These are phyloP conservation scores for Hura crepitans DNA, from an alignment of 441 rosid species.

Conservation along the genomic window DNA sequence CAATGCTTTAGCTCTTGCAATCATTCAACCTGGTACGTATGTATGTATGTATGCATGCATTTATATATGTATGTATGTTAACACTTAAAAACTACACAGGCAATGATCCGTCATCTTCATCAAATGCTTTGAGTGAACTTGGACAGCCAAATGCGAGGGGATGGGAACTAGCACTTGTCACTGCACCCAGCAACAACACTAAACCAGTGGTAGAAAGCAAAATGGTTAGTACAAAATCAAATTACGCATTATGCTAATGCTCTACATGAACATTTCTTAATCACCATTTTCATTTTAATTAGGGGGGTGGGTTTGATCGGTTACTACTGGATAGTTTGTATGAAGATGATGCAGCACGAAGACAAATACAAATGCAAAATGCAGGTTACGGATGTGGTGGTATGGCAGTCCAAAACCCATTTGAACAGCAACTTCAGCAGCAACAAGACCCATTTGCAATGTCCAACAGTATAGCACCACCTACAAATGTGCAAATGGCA, in stretches of 20 bases:
- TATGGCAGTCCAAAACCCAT: constrained; percentile 42
- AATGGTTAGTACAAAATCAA: constrained; percentile 35
- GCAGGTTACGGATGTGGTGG: constrained; percentile 71
- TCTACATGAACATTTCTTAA: no score
- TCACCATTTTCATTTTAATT: no score
- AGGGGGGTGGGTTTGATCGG: constrained; percentile 88
- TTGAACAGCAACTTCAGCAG: constrained; percentile 34
- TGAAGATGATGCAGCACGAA: constrained; percentile 70
- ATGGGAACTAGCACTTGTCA: constrained; percentile 85
- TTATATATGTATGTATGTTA: no score
- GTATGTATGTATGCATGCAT: no score
- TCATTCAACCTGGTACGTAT: constrained; percentile 58
- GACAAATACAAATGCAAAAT: constrained; percentile 63
- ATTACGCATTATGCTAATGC: neutral
- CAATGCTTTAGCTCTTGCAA: constrained; percentile 94
- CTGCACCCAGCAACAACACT: constrained; percentile 50
- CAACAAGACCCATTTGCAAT: constrained; percentile 61
- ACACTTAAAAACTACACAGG: no score
- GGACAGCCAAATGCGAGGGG: constrained; percentile 43
- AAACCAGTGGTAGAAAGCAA: constrained; percentile 32
- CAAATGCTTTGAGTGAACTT: constrained; percentile 48
- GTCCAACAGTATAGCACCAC: constrained; percentile 65
- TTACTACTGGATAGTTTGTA: constrained; percentile 74
- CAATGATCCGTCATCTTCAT: constrained; percentile 30
- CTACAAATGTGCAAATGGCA: constrained; percentile 79